Evolutionary conservation across 257 asterid genomes (phyloP).

Genomic region (Fraxinus pennsylvanica): DNA sequence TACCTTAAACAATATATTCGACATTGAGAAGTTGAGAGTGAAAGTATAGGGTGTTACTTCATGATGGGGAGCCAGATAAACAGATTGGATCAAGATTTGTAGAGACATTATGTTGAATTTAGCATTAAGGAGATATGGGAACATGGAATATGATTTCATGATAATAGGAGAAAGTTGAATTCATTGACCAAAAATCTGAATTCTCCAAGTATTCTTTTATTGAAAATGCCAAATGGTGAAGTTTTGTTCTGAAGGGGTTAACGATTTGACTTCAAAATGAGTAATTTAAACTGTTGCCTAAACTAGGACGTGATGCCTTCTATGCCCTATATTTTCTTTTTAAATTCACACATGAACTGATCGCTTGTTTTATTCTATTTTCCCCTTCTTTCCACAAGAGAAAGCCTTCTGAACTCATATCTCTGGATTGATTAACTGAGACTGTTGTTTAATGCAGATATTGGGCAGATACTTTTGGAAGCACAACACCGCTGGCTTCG

Average conservation of each 20-base stretch:
- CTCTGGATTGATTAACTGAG: conserved; percentile 14
- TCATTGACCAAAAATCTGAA: not conserved
- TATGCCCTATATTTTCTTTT: not conserved
- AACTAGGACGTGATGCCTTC: not conserved
- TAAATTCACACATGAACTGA: not conserved
- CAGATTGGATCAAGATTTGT: conserved; percentile 2
- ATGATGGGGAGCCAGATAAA: not conserved
- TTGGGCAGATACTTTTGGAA: conserved; percentile 74
- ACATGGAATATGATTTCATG: not conserved
- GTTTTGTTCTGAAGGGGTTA: not conserved
- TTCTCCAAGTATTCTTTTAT: not conserved
- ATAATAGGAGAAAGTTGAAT: not conserved
- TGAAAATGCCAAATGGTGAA: not conserved
- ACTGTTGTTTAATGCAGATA: conserved; percentile 59
- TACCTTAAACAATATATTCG: not conserved
- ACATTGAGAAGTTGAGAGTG: not conserved
- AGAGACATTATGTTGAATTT: not conserved
- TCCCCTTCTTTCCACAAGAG: not conserved
- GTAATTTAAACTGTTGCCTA: not conserved
- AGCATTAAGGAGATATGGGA: not conserved
- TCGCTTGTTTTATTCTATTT: not conserved
- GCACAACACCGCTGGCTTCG: conserved; percentile 89
- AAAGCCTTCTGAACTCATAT: not conserved
- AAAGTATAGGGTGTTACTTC: not conserved
- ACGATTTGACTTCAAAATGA: not conserved